A percentile compares a stretch with the other conserved stretches of the same genome.
Conservation (phyloP, 768 basidiomycete genomes). For the Neoboletus magnificus region DNA sequence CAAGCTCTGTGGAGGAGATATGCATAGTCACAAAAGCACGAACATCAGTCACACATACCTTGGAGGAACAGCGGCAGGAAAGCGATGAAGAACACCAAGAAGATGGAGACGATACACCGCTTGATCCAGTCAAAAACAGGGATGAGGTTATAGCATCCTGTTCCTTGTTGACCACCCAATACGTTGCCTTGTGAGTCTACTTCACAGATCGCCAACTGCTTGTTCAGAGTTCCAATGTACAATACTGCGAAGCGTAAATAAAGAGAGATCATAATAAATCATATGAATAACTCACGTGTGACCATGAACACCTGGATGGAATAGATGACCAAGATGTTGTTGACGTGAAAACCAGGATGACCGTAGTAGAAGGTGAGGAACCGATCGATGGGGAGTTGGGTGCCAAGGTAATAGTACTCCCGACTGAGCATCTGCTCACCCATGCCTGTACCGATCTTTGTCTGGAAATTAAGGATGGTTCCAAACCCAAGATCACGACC, state of each 20-base stretch:
- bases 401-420: conserved; percentile 98
- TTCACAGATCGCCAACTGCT: conserved; percentile 84
- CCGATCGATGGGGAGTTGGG: conserved; percentile 95
- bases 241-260: conserved; percentile 51
- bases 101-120: conserved; percentile 94
- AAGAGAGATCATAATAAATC: background rate
- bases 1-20: conserved; percentile 60
- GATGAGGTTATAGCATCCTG: conserved; percentile 84
- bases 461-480: conserved; percentile 99
- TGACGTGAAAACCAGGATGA: conserved; percentile 99
- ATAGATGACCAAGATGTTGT: conserved; percentile 98
- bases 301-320: conserved; percentile 99
- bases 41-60: conserved; percentile 49
- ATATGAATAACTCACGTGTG: conserved; percentile 56
- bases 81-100: conserved; percentile 98
- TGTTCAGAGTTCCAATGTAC: conserved; percentile 95
- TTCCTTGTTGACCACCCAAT: conserved; percentile 76
- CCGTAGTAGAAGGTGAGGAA: conserved; percentile 99
- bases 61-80: conserved; percentile 96
- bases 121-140: conserved; percentile 99
- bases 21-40: background rate
- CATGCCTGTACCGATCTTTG: conserved; percentile 99
- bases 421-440: conserved; percentile 99
- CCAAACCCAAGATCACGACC: conserved; percentile 99
- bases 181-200: conserved; percentile 79